Conservation (phyloP, 2,329 filamentous ascomycete species). For the Diaporthe velutina region DNA sequence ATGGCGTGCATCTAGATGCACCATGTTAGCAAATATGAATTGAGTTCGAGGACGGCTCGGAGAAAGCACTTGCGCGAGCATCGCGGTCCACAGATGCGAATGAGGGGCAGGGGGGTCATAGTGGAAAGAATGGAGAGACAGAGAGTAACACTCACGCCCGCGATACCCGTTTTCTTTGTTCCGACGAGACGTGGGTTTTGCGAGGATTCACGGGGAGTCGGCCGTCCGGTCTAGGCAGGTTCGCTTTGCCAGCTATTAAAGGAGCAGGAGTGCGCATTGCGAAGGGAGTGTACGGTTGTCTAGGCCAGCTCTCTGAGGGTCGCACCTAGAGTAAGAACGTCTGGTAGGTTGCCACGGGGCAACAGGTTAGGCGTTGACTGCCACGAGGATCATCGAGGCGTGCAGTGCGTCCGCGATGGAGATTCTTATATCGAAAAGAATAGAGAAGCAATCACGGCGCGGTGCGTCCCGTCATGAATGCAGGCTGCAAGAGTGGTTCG, state of each 20-base stretch:
- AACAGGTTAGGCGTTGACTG: not conserved
- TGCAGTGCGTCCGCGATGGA: conserved; percentile 1
- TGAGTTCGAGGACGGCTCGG: not conserved
- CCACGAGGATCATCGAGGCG: conserved; percentile 20
- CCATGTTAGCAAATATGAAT: conserved; percentile 30
- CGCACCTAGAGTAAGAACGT: conserved; percentile 14
- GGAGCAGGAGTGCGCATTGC: conserved; percentile 33
- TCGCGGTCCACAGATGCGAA: not conserved
- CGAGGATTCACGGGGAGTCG: conserved; percentile 65
- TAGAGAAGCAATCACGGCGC: not conserved
- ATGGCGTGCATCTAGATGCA: conserved; percentile 61
- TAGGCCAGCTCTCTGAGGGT: conserved; percentile 15
- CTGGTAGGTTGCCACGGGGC: conserved; percentile 29
- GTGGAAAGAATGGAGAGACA: not conserved
- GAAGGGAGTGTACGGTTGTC: not conserved
- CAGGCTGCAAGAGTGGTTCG: conserved; percentile 17
- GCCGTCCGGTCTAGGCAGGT: conserved; percentile 37
- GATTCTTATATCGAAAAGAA: conserved; percentile 16
- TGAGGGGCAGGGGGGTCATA: too few relatives aligned
- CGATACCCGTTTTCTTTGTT: conserved; percentile 62
- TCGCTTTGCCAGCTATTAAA: not conserved
- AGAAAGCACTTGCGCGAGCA: not conserved
- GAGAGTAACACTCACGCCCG: conserved; percentile 58
- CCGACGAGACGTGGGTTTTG: conserved; percentile 60
- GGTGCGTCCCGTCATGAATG: not conserved